Evolutionary conservation across 257 asterid genomes (phyloP), one percentile per base, ranked within the genome.

Genomic region (Scutellaria baicalensis): DNA sequence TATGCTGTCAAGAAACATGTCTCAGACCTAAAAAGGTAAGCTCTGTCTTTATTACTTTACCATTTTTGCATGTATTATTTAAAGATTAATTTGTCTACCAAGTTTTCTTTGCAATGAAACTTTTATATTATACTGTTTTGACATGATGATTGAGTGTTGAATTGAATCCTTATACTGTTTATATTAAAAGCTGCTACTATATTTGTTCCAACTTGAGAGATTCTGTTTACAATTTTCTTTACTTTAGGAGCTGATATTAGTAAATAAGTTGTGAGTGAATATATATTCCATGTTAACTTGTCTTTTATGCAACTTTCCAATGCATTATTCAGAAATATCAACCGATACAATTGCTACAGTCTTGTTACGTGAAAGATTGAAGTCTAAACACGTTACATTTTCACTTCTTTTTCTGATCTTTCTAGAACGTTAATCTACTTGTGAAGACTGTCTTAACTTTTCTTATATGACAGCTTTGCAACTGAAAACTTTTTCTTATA

Each of bases 1-100:
- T 74, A 70, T 72, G 93, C 93, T 9, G 88, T 88, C 77, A 86
- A 84, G 66, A 83, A 78, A 9, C 86, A 86, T 44, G 80, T 89
- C 17, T 64, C 83, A 9, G 83, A 71, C 74, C 58, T 88, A 45
- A 80, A 81, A 77, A 82, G 91, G 93, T 86, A 43, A 0, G 72
- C 6, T 38, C 9, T n/a, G 4, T 18, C 12, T 49, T 27, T 9
- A 5, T 14, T 6, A 6, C 20, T 3, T 27, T 27, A 27, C 4
- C 33, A 2, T 40, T 8, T 40, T 40, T n/a, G n/a, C n/a, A n/a
- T n/a, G n/a, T n/a, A n/a, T n/a, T n/a, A n/a, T n/a, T n/a, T n/a
- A n/a, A n/a, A n/a, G n/a, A n/a, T n/a, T n/a, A n/a, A n/a, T n/a
- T n/a, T n/a, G n/a, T n/a, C n/a, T n/a, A n/a, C n/a, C n/a, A n/a